Evolutionary conservation across 108 stramenopile species (phyloP).

Genomic region (Skeletonema grethae): DNA sequence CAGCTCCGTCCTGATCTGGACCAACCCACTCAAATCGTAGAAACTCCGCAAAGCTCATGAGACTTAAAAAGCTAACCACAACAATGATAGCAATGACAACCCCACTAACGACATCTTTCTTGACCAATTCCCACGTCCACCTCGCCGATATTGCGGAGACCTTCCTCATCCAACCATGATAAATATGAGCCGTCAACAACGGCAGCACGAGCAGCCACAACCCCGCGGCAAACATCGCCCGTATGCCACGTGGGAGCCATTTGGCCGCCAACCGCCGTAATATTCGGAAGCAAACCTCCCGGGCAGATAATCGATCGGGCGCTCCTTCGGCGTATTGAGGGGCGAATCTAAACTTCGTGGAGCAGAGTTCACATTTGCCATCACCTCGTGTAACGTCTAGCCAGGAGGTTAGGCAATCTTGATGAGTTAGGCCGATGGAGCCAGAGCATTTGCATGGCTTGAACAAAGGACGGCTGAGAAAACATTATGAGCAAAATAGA

Average conservation of each 20-base stretch:
- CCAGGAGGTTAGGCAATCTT: conserved; percentile 91
- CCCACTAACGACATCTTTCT: conserved; percentile 74
- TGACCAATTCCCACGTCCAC: conserved; percentile 54
- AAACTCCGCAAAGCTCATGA: conserved; percentile 97
- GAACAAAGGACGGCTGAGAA: conserved; percentile 71
- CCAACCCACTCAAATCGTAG: conserved; percentile 72
- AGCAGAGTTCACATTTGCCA: conserved; percentile 86
- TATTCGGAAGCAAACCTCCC: conserved; percentile 73
- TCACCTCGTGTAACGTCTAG: conserved; percentile 77
- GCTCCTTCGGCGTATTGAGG: conserved; percentile 78
- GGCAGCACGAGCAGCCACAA: conserved; percentile 89
- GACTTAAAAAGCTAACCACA: conserved; percentile 83
- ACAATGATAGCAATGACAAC: conserved; percentile 79
- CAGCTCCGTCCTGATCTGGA: conserved; percentile 1
- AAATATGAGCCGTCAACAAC: conserved; percentile 80
- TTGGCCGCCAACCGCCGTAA: conserved; percentile 59
- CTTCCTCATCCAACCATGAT: conserved; percentile 89
- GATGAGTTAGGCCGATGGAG: conserved; percentile 89
- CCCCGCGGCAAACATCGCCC: conserved; percentile 58
- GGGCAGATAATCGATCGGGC: conserved; percentile 71
- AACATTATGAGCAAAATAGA: background rate
- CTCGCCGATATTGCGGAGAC: conserved; percentile 60
- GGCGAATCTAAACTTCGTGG: conserved; percentile 80
- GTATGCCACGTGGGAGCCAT: conserved; percentile 79
- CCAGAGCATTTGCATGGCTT: conserved; percentile 90